Percentiles rank a stretch among this genome's conserved stretches.
Conservation (phyloP, 352 stramenopile species). For the Phytophthora fragariaefolia region DNA sequence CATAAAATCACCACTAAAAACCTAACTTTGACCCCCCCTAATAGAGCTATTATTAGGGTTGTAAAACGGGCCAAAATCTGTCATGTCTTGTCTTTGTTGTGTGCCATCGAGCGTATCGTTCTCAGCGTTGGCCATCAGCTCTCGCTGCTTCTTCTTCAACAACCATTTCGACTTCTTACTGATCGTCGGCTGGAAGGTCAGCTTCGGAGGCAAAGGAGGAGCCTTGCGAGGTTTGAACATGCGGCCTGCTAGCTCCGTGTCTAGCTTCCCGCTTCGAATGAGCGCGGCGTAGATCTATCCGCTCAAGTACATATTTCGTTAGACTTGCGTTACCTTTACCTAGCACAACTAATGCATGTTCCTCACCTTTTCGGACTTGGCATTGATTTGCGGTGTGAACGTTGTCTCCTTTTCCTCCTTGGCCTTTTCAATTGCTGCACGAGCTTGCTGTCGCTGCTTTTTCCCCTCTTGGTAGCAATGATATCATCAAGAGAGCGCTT, state of each 20-base stretch:
- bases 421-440: constrained; percentile 35
- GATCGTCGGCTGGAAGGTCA: constrained; percentile 51
- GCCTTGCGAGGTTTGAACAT: constrained; percentile 35
- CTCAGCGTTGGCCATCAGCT: background rate
- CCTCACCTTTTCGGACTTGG: constrained; percentile 49
- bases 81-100: too few relatives aligned
- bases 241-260: constrained; percentile 31
- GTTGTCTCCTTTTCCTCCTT: constrained; percentile 48
- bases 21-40: too few relatives aligned
- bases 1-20: too few relatives aligned
- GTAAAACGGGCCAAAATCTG: too few relatives aligned
- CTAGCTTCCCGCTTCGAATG: constrained; percentile 46
- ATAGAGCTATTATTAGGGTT: too few relatives aligned
- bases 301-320: background rate
- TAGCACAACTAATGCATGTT: background rate
- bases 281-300: constrained; percentile 58
- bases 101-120: background rate
- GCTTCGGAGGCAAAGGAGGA: constrained; percentile 22
- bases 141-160: constrained; percentile 39
- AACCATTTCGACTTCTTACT: constrained; percentile 50
- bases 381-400: constrained; percentile 60
- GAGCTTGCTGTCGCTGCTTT: constrained; percentile 45
- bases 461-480: constrained; percentile 56
- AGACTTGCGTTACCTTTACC: background rate
- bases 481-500: constrained; percentile 60